Conservation (phyloP, 2,329 filamentous ascomycete species). For the Massarina eburnea region DNA sequence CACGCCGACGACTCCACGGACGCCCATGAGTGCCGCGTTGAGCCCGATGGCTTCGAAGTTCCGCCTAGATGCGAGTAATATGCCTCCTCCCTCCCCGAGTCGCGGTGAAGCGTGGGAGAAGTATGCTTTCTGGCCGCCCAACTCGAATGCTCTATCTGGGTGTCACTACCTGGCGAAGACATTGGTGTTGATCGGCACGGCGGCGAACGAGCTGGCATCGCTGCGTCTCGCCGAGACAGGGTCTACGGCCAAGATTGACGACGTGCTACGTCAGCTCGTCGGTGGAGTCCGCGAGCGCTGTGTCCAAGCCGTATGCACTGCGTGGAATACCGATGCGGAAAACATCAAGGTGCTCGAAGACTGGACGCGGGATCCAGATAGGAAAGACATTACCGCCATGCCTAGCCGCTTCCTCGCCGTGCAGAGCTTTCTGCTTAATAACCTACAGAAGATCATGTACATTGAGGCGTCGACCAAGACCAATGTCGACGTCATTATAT, state of each 20-base stretch:
- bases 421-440: constrained; percentile 76
- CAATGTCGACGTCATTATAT: constrained; percentile 77
- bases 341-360: constrained; percentile 91
- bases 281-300: constrained; percentile 80
- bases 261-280: constrained; percentile 75
- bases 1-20: constrained; percentile 60
- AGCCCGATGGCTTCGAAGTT: constrained; percentile 70
- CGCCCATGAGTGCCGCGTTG: constrained; percentile 57
- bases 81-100: constrained; percentile 72
- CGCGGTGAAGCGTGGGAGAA: constrained; percentile 88
- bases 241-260: constrained; percentile 55
- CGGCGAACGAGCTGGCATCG: constrained; percentile 80
- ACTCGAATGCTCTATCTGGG: constrained; percentile 88
- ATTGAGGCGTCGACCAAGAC: constrained; percentile 81
- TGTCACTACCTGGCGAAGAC: constrained; percentile 86
- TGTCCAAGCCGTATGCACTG: constrained; percentile 79
- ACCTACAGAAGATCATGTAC: constrained; percentile 95
- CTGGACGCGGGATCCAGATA: constrained; percentile 82
- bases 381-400: constrained; percentile 87
- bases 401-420: constrained; percentile 83
- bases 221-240: constrained; percentile 66
- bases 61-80: constrained; percentile 74
- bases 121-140: constrained; percentile 93
- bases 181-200: constrained; percentile 79
- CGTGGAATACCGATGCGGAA: constrained; percentile 92